Base-by-base conservation (phyloP, 331 rosid genomes). In the Quercus tomentella region DNA sequence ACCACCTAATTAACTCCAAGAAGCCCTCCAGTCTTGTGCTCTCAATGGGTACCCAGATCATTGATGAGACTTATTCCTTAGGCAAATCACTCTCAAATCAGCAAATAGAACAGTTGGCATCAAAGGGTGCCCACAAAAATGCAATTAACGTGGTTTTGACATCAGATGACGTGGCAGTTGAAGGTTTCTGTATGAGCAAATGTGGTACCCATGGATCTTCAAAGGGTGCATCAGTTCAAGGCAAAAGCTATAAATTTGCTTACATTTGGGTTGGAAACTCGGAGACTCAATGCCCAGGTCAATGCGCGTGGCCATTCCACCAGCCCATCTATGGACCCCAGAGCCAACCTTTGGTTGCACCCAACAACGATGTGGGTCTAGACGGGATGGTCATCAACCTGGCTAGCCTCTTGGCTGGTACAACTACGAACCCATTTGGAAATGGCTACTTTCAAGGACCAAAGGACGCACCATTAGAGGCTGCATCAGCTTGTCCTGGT, bases 371-470 rank as follows among this genome's bases (percentile, higher is more conserved):
- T 23, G 91, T 88, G 0, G 94, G 94, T 3, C 20, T 89, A 3
- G 97, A 91, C 57, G 94, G 94, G 4, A 85, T 91, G 86, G 67
- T 89, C 52, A 83, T 91, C 57, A 91, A 85, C 45, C 54, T 91
- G 45, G 92, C 92, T 1, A 82, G 83, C 15, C 89, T 91, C 10
- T 35, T 91, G 21, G 94, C 94, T 3, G 97, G 94, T 4, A 77
- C 92, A 0, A 92, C 74, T 45, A 89, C 92, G 56, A 91, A 91
- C 58, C 92, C 97, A 7, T 89, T 82, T 20, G 88, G 86, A 5
- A 77, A 85, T 11, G 94, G 94, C 18, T 91, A 83, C 73, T 92
- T 79, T 62, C 92, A 89, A 62, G 96, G 97, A 15, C 82, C 91
- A 22, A 84, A 76, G 0, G 96, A 88, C 28, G 96, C 96, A 1